Base-by-base conservation (phyloP, 1,139 yeast species). In the Cylindricascospora bacillispora region DNA sequence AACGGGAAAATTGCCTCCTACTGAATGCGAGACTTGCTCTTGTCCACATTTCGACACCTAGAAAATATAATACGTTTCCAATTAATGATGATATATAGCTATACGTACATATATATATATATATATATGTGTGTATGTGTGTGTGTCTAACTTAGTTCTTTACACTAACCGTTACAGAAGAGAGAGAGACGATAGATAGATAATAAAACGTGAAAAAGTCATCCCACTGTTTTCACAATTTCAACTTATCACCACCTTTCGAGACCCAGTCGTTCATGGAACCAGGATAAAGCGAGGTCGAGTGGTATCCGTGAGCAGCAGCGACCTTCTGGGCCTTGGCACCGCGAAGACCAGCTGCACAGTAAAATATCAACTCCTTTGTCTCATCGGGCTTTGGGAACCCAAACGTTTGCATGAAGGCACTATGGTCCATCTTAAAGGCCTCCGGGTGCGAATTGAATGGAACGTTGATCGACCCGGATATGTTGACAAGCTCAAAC, bases 391-490 rank as follows among this genome's bases (percentile, higher is more conserved):
- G 98, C 60, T 89, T 89, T 11, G 63, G 63, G 45, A 83, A 73
- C 7, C 93, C 93, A 57, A 85, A 85, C 32, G 70, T 64, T 22
- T 76, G 78, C 46, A 70, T 66, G 49, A 89, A 89, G 39, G 79
- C 93, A 30, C 76, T 89, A 5, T 68, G 66, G 3, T 73, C 62
- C 35, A 86, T 67, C 32, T 78, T 80, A 39, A 86, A 66, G 1
- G 95, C 97, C 11, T 94, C 93, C 1, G 97, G 97, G 17, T 85
- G 70, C 3, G 93, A 71, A 49, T 79, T 83, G 62, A 74, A 81
- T 13, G 98, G 98, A 35, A 89, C 70, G 52, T 89, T 89, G 39
- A 82, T 59, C n/a, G 97, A 79, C 15, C 74, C 70, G 17, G 95
- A 95, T 41, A 89, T 83, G 52, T 66, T 70, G 22, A 45, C 52